Evolutionary conservation across 2,329 filamentous ascomycete species (phyloP), one percentile per base, ranked within the genome.

Genomic region (Nemania sp.): DNA sequence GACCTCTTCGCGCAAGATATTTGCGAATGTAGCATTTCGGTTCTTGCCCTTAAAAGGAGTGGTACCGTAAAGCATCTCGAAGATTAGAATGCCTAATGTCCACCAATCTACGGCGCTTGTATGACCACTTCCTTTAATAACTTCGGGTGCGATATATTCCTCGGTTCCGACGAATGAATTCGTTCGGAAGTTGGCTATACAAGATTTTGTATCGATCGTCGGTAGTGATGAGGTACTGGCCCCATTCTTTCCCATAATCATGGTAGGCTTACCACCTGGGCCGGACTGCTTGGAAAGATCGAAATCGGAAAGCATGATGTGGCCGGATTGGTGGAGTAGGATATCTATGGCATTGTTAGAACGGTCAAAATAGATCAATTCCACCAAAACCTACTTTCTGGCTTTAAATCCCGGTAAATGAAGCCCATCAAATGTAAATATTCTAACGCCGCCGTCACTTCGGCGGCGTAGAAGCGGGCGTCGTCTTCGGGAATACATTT

Each of bases 31-130:
- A 15, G 94, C 94, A 76, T 98, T 99, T 45, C 96, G 89, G 81
- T 98, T 99, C 88, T 99, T 98, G 74, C 96, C 96, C 85, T 99
- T 99, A 87, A 99, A 99, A 1, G 96, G 96, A 0, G 96, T 99
- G 0, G 95, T 99, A 63, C 96, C 96, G 82, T 95, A 99, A 41
- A 99, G 86, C 96, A 99, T 99, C 81, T 99, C 96, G 80, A 98
- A 99, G 64, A 99, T 94, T 77, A 99, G 82, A 73, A 99, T 98
- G 22, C 96, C 96, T 61, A 99, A 82, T 0, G 96, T 99, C 96
- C 96, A 99, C 96, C 96, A 99, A 80, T 99, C 96, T 15, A 99
- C 96, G 15, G 96, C 96, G 78, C 95, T 98, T 7, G 96, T 99
- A 81, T 99, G 96, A 26, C 96, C 96, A 77, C 95, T 98, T 45